phyloP scores from a whole-genome alignment of 345 rosid species.

The Eucalyptus shirleyi region DNA sequence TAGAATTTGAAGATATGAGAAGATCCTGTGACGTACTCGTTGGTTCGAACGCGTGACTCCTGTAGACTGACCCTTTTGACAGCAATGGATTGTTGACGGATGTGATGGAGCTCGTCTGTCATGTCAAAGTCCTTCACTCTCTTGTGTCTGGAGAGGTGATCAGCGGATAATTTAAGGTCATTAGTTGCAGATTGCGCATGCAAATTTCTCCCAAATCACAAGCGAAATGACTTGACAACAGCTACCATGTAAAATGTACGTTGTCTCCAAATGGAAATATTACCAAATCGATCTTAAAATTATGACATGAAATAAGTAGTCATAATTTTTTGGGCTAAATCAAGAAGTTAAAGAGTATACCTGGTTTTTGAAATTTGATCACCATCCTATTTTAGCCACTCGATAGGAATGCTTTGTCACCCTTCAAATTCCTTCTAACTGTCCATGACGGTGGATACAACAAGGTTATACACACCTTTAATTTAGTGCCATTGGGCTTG shows the following conservation, averaged over 20 bases:
- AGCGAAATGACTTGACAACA: background rate
- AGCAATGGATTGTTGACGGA: background rate
- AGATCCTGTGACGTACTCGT: background rate
- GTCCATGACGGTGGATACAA: rapidly evolving
- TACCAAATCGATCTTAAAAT: background rate
- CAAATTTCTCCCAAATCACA: background rate
- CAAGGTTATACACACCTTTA: too few species aligned
- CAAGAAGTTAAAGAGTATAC: too few species aligned
- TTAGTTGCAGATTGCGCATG: background rate
- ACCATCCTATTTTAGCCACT: too few species aligned
- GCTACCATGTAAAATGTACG: background rate
- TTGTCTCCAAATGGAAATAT: background rate
- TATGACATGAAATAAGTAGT: background rate
- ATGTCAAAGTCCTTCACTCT: background rate
- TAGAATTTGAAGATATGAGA: background rate
- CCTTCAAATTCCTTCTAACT: too few species aligned
- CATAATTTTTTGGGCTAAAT: background rate
- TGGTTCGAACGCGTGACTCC: background rate
- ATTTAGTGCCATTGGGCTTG: too few species aligned
- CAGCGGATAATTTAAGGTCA: background rate
- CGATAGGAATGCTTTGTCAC: too few species aligned
- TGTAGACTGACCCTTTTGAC: background rate
- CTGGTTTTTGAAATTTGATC: too few species aligned
- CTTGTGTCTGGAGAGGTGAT: background rate
- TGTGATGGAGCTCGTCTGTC: background rate